Conservation (phyloP, 179 eudicot species). For the Actinidia arguta region DNA sequence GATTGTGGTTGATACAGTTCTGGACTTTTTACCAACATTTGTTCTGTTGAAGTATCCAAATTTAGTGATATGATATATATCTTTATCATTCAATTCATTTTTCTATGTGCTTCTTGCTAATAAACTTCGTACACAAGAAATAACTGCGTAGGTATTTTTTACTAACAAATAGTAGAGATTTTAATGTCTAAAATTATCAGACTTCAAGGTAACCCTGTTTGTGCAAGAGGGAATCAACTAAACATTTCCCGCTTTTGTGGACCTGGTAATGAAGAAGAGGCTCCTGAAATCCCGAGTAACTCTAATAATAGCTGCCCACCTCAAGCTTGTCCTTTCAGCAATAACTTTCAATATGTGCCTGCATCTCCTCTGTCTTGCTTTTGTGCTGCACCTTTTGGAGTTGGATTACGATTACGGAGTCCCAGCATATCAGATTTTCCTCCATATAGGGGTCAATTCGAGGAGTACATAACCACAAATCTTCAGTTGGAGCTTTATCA, state of each 20-base stretch:
- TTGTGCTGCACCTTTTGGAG: slow-evolving; percentile 61
- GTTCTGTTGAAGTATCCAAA: background rate
- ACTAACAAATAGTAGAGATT: background rate
- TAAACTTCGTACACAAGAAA: background rate
- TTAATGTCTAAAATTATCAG: slow-evolving; percentile 31
- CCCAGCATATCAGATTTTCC: slow-evolving; percentile 60
- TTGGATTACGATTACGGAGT: slow-evolving; percentile 63
- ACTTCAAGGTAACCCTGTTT: slow-evolving; percentile 68
- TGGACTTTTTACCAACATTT: no score
- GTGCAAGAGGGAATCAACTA: slow-evolving; percentile 38
- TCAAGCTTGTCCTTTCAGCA: slow-evolving; percentile 42
- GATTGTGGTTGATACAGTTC: no score
- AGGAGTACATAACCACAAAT: slow-evolving; percentile 41
- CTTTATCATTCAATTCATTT: background rate
- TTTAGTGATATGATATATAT: background rate
- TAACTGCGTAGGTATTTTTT: background rate
- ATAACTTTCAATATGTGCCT: slow-evolving; percentile 49
- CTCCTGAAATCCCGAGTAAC: slow-evolving; percentile 25
- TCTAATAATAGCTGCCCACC: slow-evolving; percentile 36
- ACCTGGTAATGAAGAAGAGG: slow-evolving; percentile 41
- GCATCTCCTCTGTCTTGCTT: slow-evolving; percentile 40
- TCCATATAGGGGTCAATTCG: slow-evolving; percentile 45
- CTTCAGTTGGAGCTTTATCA: slow-evolving; percentile 45
- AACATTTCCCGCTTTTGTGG: slow-evolving; percentile 48
- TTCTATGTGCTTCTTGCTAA: background rate